Evolutionary conservation across 495 filamentous ascomycete genomes (phyloP), one percentile per base, ranked within the genome.

Genomic region (Chaetomium tenue): DNA sequence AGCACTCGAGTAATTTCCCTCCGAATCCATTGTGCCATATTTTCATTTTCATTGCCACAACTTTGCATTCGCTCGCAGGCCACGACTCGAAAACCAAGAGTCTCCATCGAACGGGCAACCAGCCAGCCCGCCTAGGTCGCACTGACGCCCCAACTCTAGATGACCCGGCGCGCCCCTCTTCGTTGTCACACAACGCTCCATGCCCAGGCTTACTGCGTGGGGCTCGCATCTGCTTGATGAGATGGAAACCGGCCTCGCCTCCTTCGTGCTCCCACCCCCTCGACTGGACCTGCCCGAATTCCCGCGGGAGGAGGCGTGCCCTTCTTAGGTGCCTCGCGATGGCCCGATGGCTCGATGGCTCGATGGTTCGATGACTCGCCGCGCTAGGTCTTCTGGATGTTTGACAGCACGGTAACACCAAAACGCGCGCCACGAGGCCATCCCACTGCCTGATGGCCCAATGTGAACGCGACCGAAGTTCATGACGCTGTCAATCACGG

Each of bases 171-270:
- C 12, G 25, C 33, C 50, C 33, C 39, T n/a, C 52, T 9, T 58
- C 33, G 47, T 53, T 58, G 64, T 66, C 52, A 46, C 64, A 42
- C 58, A 61, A 39, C 20, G 54, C 52, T 20, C 7, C 44, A 25
- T 28, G 25, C 30, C 48, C 22, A 59, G 20, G 44, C 44, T 44
- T 33, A 42, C 54, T 22, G 22, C 50, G 39, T 28, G 64, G 54
- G 64, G 47, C 59, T 66, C 50, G 53, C 59, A 63, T 53, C 53
- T 46, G 18, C 18, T 23, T 20, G 2, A 18, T 22, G 20, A 50
- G 46, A 50, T 20, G 46, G 46, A 50, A 9, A 12, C 46, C 6
- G 28, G 18, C n/a, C 8, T 20, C 46, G 12, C 9, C 30, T 25
- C 16, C 52, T 33, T 55, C 30, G 28, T 51, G 28, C 2, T 16